Evolutionary conservation across 2,329 filamentous ascomycete genomes (phyloP), one percentile per base, ranked within the genome.

Genomic region (Colletotrichum gloeosporioides): DNA sequence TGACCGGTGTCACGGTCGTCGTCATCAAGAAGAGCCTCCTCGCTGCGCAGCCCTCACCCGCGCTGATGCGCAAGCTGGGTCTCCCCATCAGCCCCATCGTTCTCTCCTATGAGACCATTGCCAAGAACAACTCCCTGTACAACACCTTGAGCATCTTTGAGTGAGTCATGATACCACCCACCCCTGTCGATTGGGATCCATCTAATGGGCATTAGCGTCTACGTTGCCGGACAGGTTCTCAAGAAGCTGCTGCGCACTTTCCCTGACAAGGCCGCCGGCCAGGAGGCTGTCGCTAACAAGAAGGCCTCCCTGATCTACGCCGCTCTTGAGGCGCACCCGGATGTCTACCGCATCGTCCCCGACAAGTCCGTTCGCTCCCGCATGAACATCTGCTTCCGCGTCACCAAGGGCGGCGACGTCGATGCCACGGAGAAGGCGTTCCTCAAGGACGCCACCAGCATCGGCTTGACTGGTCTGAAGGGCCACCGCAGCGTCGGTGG

Each of bases 61-160:
- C 90, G 7, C 87, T 98, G 64, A 87, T 98, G 82, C 91, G 96
- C 75, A 89, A 93, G 76, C 90, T 98, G 12, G 92, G 91, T 25
- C 88, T 98, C n/a, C 92, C 95, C 2, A 91, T 97, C 55, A 92
- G 93, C 1, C 96, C 96, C 4, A 91, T 95, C 22, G 91, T 98
- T 59, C 88, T 99, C 64, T 92, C 95, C 78, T 99, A 96, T 82
- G 93, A 95, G 77, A 95, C 92, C 0, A 94, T 97, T 79, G 93
- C 95, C 55, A 98, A 98, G 89, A 98, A 98, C 87, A 97, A 98
- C 87, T 97, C 94, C 80, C 90, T 99, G 32, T 99, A 99, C 88
- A 99, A 99, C 86, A 99, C 96, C 0, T 88, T 99, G 13, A 96
- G 95, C 81, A 98, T 99, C 81, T 98, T 99, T 81, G 96, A 92